phyloP scores from a whole-genome alignment of 768 basidiomycete genomes.

The Stropharia rugosoannulata region DNA sequence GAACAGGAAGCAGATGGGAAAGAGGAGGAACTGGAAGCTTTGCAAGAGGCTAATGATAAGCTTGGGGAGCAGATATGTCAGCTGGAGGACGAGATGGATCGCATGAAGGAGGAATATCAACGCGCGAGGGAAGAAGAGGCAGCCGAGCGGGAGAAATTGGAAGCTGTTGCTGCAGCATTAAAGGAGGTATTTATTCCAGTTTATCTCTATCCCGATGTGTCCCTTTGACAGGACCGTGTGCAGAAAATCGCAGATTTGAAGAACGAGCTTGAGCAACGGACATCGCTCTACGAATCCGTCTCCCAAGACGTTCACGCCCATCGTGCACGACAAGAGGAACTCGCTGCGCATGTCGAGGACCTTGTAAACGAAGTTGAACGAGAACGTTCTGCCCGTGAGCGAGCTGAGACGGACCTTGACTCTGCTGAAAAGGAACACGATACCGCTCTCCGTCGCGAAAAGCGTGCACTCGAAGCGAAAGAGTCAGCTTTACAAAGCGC shows the following conservation, averaged over 20 bases:
- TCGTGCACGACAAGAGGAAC: conserved; percentile 72
- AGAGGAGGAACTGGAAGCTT: conserved; percentile 70
- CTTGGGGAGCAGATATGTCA: conserved; percentile 80
- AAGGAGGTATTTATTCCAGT: conserved; percentile 61
- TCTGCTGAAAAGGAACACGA: conserved; percentile 63
- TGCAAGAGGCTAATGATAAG: conserved; percentile 77
- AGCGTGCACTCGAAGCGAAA: conserved; percentile 66
- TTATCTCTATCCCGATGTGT: neutral
- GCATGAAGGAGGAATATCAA: conserved; percentile 69
- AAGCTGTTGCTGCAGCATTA: conserved; percentile 65
- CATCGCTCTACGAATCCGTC: conserved; percentile 63
- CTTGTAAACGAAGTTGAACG: conserved; percentile 60
- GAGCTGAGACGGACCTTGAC: conserved; percentile 52
- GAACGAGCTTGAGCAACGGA: conserved; percentile 62
- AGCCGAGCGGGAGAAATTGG: conserved; percentile 66
- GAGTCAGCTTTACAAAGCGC: conserved; percentile 66
- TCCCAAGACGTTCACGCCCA: conserved; percentile 65
- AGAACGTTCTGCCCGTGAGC: conserved; percentile 58
- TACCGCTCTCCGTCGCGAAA: conserved; percentile 55
- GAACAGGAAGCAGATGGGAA: conserved; percentile 79
- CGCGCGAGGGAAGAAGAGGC: conserved; percentile 69
- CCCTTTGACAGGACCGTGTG: neutral
- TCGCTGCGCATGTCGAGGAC: conserved; percentile 72
- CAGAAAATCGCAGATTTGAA: conserved; percentile 73
- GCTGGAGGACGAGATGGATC: conserved; percentile 86